Percentiles rank a stretch among this genome's conserved stretches.
These are phyloP conservation scores for Cystofilobasidium macerans DNA, from an alignment of 768 basidiomycete genomes.

Conservation along the genomic window DNA sequence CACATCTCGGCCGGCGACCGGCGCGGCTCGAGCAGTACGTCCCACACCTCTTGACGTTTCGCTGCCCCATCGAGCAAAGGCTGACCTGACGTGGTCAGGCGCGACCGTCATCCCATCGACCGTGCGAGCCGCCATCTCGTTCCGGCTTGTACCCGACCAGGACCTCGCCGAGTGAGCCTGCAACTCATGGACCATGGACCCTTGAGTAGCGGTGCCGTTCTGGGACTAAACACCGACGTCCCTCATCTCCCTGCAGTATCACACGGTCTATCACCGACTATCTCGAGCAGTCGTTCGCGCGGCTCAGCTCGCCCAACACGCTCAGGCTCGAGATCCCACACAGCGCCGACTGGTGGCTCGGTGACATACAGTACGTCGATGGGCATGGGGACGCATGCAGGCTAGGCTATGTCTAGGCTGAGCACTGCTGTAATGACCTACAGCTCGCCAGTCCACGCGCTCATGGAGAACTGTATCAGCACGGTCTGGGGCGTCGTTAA, in stretches of 20 bases:
- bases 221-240: too few species aligned
- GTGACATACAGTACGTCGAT: conserved; percentile 47
- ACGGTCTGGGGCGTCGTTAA: conserved; percentile 65
- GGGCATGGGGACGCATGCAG: too few species aligned
- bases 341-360: conserved; percentile 93
- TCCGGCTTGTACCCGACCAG: conserved; percentile 93
- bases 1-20: conserved; percentile 48
- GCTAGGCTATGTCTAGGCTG: too few species aligned
- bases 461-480: conserved; percentile 61
- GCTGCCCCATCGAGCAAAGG: conserved; percentile 43
- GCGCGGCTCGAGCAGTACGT: not conserved
- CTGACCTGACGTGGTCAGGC: conserved; percentile 21
- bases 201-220: too few species aligned
- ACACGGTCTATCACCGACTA: conserved; percentile 52
- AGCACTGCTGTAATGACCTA: not conserved
- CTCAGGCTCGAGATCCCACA: conserved; percentile 72
- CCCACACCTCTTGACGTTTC: not conserved
- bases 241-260: conserved; percentile 40
- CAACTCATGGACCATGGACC: too few species aligned
- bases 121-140: conserved; percentile 72
- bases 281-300: conserved; percentile 50
- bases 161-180: conserved; percentile 44
- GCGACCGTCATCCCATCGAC: conserved; percentile 73
- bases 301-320: conserved; percentile 56
- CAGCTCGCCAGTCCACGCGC: conserved; percentile 17